phyloP scores from a whole-genome alignment of 1,284 basidiomycete species.

The Boletus sp. region DNA sequence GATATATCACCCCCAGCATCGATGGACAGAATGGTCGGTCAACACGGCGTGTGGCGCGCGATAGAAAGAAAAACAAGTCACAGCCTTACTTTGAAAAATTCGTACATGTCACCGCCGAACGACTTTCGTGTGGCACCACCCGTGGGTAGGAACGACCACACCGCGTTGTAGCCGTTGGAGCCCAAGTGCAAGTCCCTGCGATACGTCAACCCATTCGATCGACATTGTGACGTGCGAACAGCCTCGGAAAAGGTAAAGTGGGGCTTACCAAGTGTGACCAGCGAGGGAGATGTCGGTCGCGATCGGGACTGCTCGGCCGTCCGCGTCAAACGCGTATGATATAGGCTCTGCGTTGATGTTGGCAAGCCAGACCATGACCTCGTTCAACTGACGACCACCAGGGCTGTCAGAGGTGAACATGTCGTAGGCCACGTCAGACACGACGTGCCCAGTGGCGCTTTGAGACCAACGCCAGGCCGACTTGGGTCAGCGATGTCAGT shows the following conservation, averaged over 20 bases:
- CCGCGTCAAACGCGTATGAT: slow-evolving; percentile 42
- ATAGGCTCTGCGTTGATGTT: slow-evolving; percentile 58
- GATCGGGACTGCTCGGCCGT: slow-evolving; percentile 47
- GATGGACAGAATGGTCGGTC: too few relatives aligned
- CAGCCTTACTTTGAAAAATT: slow-evolving; percentile 50
- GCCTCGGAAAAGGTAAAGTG: background rate
- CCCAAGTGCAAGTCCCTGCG: slow-evolving; percentile 57
- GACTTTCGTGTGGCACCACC: slow-evolving; percentile 41
- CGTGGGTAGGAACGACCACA: slow-evolving; percentile 59
- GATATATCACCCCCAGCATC: too few relatives aligned
- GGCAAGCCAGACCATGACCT: slow-evolving; percentile 68
- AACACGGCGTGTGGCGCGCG: too few relatives aligned
- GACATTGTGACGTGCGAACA: background rate
- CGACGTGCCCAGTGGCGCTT: slow-evolving; percentile 27
- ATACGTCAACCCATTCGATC: background rate
- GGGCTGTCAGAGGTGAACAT: slow-evolving; percentile 54
- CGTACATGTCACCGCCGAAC: slow-evolving; percentile 54
- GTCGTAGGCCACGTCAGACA: slow-evolving; percentile 59
- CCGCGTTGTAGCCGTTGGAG: slow-evolving; percentile 55
- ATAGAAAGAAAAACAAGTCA: too few relatives aligned
- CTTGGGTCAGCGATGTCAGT: slow-evolving; percentile 25
- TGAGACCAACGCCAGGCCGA: slow-evolving; percentile 44
- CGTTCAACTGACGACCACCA: slow-evolving; percentile 50
- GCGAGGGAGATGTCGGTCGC: slow-evolving; percentile 43
- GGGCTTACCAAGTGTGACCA: slow-evolving; percentile 48